phyloP scores from a whole-genome alignment of 768 basidiomycete species.

The Amanita rubescens region DNA sequence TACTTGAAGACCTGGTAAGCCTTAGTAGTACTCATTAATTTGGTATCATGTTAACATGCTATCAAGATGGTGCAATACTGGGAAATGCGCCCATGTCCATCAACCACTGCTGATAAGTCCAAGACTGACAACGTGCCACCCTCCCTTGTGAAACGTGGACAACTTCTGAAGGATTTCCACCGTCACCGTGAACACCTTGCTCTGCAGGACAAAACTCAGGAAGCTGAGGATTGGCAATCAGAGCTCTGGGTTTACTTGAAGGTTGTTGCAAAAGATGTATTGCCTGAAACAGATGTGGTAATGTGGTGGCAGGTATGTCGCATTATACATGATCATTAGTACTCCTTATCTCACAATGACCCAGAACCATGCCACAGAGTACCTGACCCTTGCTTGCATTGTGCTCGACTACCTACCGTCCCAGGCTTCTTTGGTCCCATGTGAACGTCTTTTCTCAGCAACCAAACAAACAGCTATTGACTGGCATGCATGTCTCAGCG shows the following conservation, averaged over 20 bases:
- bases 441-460: background rate
- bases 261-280: background rate
- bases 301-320: background rate
- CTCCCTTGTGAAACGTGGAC: background rate
- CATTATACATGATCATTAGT: background rate
- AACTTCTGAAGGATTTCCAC: slow-evolving; percentile 1
- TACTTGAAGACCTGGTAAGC: background rate
- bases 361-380: background rate
- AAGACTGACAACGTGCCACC: background rate
- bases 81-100: background rate
- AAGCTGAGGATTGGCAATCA: background rate
- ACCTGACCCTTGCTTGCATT: background rate
- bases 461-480: background rate
- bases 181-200: background rate
- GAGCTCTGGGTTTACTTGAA: background rate
- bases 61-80: background rate
- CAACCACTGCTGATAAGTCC: background rate
- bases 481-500: background rate
- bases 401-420: background rate
- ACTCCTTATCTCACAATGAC: background rate
- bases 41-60: background rate
- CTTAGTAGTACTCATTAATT: background rate
- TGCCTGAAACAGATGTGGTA: background rate
- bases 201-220: background rate
- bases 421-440: background rate